These are phyloP conservation scores for Cladosporium phlei DNA, from an alignment of 2,329 filamentous ascomycete species.

Conservation along the genomic window DNA sequence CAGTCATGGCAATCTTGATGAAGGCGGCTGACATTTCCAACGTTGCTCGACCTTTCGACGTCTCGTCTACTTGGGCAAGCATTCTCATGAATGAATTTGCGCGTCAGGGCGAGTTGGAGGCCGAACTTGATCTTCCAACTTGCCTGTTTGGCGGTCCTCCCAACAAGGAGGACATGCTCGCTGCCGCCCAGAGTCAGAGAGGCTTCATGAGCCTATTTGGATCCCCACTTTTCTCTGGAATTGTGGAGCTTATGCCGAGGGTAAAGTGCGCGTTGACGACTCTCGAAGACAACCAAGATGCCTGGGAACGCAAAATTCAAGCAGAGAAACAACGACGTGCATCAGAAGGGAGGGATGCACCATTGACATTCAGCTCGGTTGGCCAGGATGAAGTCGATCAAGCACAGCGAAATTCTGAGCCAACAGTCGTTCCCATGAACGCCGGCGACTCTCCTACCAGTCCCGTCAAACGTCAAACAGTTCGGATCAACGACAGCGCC, in stretches of 20 bases:
- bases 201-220: constrained; percentile 97
- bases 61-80: constrained; percentile 83
- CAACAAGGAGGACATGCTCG: constrained; percentile 76
- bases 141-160: constrained; percentile 75
- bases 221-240: constrained; percentile 81
- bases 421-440: constrained; percentile 20
- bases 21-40: constrained; percentile 99
- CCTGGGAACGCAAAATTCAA: constrained; percentile 66
- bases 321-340: constrained; percentile 54
- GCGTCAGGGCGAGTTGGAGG: constrained; percentile 87
- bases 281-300: constrained; percentile 67
- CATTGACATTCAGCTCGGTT: constrained; percentile 31
- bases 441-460: constrained; percentile 20
- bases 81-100: constrained; percentile 95
- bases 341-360: constrained; percentile 20
- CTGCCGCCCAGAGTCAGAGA: constrained; percentile 81
- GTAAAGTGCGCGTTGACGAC: constrained; percentile 82
- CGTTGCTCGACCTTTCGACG: constrained; percentile 78
- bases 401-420: constrained; percentile 28
- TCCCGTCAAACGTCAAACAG: constrained; percentile 19
- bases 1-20: constrained; percentile 87
- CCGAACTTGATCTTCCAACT: constrained; percentile 78
- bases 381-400: constrained; percentile 28
- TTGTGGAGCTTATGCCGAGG: constrained; percentile 77
- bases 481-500: constrained; percentile 13